Conservation (phyloP, 2,329 filamentous ascomycete genomes). For the Pseudogymnoascus sp. region DNA sequence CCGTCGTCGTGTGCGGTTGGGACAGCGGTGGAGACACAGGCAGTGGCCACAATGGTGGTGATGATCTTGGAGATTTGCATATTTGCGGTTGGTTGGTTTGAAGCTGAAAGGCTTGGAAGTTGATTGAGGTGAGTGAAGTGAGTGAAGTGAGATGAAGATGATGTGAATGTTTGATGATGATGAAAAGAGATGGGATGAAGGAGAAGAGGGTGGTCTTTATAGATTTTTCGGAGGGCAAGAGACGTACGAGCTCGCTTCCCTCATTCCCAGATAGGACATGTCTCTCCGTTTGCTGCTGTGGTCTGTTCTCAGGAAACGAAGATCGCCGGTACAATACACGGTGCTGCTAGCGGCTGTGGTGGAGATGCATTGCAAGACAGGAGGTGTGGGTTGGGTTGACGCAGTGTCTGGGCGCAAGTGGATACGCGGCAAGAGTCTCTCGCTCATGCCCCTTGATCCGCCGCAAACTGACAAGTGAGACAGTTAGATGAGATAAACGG, state of each 20-base stretch:
- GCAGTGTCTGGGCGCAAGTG: background rate
- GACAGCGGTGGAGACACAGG: background rate
- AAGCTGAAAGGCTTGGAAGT: conserved; percentile 1
- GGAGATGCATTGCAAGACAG: background rate
- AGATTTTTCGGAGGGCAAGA: background rate
- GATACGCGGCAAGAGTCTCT: background rate
- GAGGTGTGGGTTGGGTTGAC: background rate
- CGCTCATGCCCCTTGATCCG: background rate
- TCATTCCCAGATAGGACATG: background rate
- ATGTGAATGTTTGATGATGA: background rate
- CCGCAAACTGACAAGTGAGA: conserved; percentile 4
- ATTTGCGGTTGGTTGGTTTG: conserved; percentile 1
- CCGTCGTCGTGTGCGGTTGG: background rate
- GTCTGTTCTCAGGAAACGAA: background rate
- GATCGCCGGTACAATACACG: background rate
- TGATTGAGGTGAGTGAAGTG: conserved; percentile 2
- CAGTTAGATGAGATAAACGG: background rate
- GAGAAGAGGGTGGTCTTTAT: background rate
- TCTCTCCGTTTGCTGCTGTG: background rate
- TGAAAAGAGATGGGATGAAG: background rate
- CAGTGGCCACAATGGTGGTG: background rate
- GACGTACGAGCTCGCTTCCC: background rate
- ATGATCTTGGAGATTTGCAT: conserved; percentile 6
- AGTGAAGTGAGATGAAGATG: conserved; percentile 1
- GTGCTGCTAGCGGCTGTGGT: background rate